Evolutionary conservation across 1,284 basidiomycete species (phyloP).

Genomic region (Puccinia triticina): DNA sequence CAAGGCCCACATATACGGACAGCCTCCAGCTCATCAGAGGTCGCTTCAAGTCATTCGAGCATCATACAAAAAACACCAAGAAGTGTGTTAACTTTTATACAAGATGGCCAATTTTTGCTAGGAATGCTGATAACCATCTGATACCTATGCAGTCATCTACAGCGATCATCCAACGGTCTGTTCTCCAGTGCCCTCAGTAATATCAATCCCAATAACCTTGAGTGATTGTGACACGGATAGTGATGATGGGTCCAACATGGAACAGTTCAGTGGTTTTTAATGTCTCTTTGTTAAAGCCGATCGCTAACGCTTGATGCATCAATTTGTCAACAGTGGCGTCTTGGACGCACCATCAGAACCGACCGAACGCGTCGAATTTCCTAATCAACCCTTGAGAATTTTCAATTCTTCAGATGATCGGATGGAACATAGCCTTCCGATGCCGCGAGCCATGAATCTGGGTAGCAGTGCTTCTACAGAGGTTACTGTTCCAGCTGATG

Average conservation of each 20-base stretch:
- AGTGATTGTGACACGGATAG: constrained; percentile 33
- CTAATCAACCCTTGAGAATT: not conserved
- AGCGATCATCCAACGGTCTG: not conserved
- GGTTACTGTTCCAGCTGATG: not conserved
- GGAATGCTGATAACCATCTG: not conserved
- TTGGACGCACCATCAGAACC: not conserved
- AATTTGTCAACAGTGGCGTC: not conserved
- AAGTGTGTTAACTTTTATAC: not conserved
- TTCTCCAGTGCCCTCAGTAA: not conserved
- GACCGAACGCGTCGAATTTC: not conserved
- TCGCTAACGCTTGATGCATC: not conserved
- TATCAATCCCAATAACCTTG: constrained; percentile 24
- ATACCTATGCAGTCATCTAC: not conserved
- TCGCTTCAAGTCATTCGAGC: not conserved
- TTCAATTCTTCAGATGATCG: constrained; percentile 11
- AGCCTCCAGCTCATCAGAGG: constrained; percentile 3
- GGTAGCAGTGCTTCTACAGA: not conserved
- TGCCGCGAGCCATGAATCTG: not conserved
- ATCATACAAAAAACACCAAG: not conserved
- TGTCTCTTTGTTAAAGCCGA: not conserved
- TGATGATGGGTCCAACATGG: constrained; percentile 5
- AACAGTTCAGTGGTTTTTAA: constrained; percentile 23
- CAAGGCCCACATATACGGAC: constrained; percentile 2
- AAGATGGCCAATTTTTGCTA: not conserved
- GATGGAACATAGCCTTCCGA: not conserved